A percentile compares a stretch with the other conserved stretches of the same genome.
Evolutionary conservation across 495 filamentous ascomycete genomes (phyloP).

Genomic region (Parachaetomium inaequale): DNA sequence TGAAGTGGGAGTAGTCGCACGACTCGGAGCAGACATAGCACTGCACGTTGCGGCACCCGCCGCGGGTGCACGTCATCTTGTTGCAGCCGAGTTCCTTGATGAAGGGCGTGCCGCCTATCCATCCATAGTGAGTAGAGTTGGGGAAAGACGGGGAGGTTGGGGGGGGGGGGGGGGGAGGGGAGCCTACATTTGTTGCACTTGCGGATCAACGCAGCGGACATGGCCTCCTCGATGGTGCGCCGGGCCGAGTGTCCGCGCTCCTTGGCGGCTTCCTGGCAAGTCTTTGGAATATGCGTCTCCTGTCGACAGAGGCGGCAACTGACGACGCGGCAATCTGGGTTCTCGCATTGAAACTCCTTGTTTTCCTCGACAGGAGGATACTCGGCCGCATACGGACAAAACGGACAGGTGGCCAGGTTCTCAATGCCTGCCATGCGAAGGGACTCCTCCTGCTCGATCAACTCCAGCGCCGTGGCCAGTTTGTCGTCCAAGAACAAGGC

Average conservation of each 20-base stretch:
- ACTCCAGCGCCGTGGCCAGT: conserved; percentile 55
- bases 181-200: conserved; percentile 63
- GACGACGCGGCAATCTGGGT: conserved; percentile 58
- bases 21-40: conserved; percentile 72
- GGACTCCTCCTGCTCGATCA: conserved; percentile 64
- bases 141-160: too few relatives aligned
- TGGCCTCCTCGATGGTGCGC: conserved; percentile 74
- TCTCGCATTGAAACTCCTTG: conserved; percentile 70
- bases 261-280: conserved; percentile 64
- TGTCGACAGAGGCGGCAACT: conserved; percentile 73
- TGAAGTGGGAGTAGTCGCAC: conserved; percentile 51
- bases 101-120: conserved; percentile 53
- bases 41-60: conserved; percentile 55
- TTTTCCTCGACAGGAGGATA: conserved; percentile 63
- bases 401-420: conserved; percentile 68
- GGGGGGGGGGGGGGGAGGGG: too few relatives aligned
- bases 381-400: conserved; percentile 76
- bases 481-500: conserved; percentile 56
- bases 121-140: conserved; percentile 23
- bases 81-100: conserved; percentile 82
- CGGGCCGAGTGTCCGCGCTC: conserved; percentile 56
- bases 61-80: conserved; percentile 65
- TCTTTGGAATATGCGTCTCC: conserved; percentile 69
- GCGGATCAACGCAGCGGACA: conserved; percentile 73
- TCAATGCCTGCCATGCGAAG: conserved; percentile 63